Percentiles rank a stretch among this genome's conserved stretches.
phyloP scores from a whole-genome alignment of 2,329 filamentous ascomycete species.

The Microsporum audouinii region DNA sequence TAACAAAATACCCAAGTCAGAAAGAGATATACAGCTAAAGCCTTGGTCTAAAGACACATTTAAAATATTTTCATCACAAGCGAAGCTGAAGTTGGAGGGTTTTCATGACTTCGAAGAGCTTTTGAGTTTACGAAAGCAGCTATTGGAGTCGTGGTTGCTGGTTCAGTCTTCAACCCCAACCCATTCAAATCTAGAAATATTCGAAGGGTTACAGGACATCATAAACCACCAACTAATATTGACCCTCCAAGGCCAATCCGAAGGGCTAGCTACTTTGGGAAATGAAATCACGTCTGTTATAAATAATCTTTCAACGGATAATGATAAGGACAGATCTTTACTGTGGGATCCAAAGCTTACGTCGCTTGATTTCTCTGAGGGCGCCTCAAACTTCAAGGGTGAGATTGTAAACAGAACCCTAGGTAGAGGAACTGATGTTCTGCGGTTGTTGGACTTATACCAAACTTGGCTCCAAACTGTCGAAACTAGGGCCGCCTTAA shows the following conservation, averaged over 20 bases:
- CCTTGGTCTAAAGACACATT: slow-evolving; percentile 54
- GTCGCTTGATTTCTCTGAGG: slow-evolving; percentile 53
- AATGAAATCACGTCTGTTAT: slow-evolving; percentile 53
- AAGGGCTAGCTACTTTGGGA: slow-evolving; percentile 54
- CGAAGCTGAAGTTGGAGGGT: slow-evolving; percentile 48
- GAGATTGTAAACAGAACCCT: slow-evolving; percentile 58
- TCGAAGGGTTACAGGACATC: slow-evolving; percentile 55
- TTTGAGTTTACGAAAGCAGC: slow-evolving; percentile 55
- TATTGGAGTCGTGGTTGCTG: slow-evolving; percentile 65
- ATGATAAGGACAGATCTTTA: slow-evolving; percentile 19
- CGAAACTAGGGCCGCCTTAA: slow-evolving; percentile 34
- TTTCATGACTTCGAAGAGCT: slow-evolving; percentile 58
- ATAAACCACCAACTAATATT: slow-evolving; percentile 57
- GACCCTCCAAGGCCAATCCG: slow-evolving; percentile 53
- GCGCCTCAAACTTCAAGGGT: slow-evolving; percentile 57
- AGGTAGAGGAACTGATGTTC: slow-evolving; percentile 58
- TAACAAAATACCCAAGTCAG: slow-evolving; percentile 55
- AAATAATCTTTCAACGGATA: slow-evolving; percentile 43
- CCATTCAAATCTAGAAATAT: slow-evolving; percentile 47
- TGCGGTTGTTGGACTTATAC: slow-evolving; percentile 52
- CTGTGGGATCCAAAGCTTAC: slow-evolving; percentile 59
- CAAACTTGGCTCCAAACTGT: slow-evolving; percentile 63
- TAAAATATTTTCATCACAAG: slow-evolving; percentile 48
- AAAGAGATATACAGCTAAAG: slow-evolving; percentile 50
- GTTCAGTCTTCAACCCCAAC: slow-evolving; percentile 50